These are phyloP conservation scores for Saccharomyces hybrid DNA, from an alignment of 1,139 yeast genomes.

Conservation along the genomic window DNA sequence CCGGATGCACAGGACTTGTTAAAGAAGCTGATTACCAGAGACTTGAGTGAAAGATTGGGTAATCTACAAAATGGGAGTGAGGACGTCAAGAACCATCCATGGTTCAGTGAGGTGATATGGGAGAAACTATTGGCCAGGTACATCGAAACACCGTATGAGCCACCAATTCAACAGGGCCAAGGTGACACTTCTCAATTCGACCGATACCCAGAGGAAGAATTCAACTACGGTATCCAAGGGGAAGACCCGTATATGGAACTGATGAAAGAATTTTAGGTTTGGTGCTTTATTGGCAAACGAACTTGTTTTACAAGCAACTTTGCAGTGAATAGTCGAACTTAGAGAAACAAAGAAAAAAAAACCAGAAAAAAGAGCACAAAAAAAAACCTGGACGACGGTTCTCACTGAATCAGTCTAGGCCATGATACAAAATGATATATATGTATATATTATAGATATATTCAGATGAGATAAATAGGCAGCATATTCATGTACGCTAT, in stretches of 20 bases:
- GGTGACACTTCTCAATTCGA: slow-evolving; percentile 94
- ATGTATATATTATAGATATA: not conserved
- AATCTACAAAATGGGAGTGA: slow-evolving; percentile 83
- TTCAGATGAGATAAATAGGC: not conserved
- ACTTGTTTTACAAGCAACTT: no score
- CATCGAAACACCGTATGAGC: slow-evolving; percentile 96
- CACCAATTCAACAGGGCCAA: slow-evolving; percentile 94
- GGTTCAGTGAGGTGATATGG: slow-evolving; percentile 97
- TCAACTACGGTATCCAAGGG: slow-evolving; percentile 74
- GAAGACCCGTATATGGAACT: slow-evolving; percentile 72
- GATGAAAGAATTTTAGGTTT: slow-evolving; percentile 61
- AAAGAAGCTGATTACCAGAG: slow-evolving; percentile 74
- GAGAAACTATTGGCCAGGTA: slow-evolving; percentile 79
- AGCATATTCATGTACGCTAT: not conserved
- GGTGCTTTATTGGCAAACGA: not conserved
- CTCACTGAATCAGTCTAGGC: not conserved
- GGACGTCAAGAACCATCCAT: slow-evolving; percentile 83
- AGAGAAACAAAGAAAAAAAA: not conserved
- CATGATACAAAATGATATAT: not conserved
- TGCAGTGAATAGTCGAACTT: not conserved
- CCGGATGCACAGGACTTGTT: slow-evolving; percentile 80
- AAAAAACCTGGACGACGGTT: not conserved
- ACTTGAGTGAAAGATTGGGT: slow-evolving; percentile 82
- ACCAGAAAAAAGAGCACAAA: not conserved
- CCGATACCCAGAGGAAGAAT: slow-evolving; percentile 87